These are phyloP conservation scores for Coemansia sp. DNA, from an alignment of 192 early-diverging fungal species.

Conservation along the genomic window DNA sequence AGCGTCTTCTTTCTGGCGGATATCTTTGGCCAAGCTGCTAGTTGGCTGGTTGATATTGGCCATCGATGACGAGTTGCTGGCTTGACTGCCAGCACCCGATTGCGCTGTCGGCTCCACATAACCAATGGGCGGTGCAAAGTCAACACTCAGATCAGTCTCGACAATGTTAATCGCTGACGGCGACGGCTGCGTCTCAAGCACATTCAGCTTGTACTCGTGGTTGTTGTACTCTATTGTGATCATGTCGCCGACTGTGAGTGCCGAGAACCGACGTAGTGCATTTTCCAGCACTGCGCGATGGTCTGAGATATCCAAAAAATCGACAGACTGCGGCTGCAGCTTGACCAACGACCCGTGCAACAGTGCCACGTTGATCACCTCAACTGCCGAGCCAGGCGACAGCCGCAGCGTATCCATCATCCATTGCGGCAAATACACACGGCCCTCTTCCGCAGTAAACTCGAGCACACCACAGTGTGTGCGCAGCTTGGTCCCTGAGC, in stretches of 20 bases:
- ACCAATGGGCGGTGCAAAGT: slow-evolving; percentile 94
- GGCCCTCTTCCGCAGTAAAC: slow-evolving; percentile 97
- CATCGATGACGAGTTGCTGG: slow-evolving; percentile 15
- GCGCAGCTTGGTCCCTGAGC: slow-evolving; percentile 19
- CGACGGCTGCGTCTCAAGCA: slow-evolving; percentile 84
- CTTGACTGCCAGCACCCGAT: slow-evolving; percentile 6
- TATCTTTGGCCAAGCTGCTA: slow-evolving; percentile 46
- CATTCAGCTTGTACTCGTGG: slow-evolving; percentile 81
- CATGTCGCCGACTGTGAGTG: slow-evolving; percentile 88
- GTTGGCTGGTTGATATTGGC: slow-evolving; percentile 21
- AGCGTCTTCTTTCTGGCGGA: slow-evolving; percentile 24
- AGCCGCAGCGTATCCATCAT: slow-evolving; percentile 91
- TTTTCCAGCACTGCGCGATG: slow-evolving; percentile 97
- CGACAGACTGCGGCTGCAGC: slow-evolving; percentile 93
- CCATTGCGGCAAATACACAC: slow-evolving; percentile 95
- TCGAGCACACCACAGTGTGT: slow-evolving; percentile 97
- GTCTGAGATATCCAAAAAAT: slow-evolving; percentile 96
- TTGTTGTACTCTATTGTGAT: slow-evolving; percentile 91
- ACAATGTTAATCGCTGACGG: slow-evolving; percentile 86
- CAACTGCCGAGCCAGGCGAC: slow-evolving; percentile 72
- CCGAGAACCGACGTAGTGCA: slow-evolving; percentile 86
- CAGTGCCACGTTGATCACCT: slow-evolving; percentile 75
- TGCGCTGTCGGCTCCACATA: slow-evolving; percentile 79
- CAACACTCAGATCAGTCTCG: slow-evolving; percentile 96
- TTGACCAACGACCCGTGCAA: slow-evolving; percentile 87